Percentiles rank a stretch among this genome's conserved stretches.
Conservation (phyloP, 2,329 filamentous ascomycete genomes). For the Geoglossum cookeanum region DNA sequence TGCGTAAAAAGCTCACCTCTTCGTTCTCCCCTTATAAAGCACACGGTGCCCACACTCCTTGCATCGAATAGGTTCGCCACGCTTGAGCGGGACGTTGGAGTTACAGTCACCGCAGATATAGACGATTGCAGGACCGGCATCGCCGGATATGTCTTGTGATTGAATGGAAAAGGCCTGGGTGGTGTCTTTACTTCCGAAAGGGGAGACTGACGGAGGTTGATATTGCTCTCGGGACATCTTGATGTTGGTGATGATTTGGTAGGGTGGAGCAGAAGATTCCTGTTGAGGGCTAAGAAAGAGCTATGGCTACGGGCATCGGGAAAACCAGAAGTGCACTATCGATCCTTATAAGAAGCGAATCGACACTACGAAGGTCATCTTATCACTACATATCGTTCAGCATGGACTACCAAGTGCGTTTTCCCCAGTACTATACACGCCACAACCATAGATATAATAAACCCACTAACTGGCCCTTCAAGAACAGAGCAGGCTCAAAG, state of each 20-base stretch:
- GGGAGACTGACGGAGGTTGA: neutral
- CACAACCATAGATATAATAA: neutral
- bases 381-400: neutral
- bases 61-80: slow-evolving; percentile 67
- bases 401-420: slow-evolving; percentile 2
- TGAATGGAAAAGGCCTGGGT: slow-evolving; percentile 9
- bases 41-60: slow-evolving; percentile 89
- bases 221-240: slow-evolving; percentile 6
- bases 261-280: too few species aligned
- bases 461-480: slow-evolving; percentile 11
- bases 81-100: slow-evolving; percentile 52
- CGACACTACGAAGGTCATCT: too few species aligned
- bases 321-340: neutral
- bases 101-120: slow-evolving; percentile 78
- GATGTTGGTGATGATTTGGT: neutral
- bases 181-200: slow-evolving; percentile 6
- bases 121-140: slow-evolving; percentile 35
- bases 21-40: slow-evolving; percentile 93
- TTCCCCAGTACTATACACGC: neutral
- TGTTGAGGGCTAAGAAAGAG: neutral
- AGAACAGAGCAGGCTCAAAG: slow-evolving; percentile 93
- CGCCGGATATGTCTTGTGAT: slow-evolving; percentile 14
- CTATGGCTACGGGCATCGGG: neutral
- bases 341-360: neutral
- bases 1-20: slow-evolving; percentile 45